Evolutionary conservation across 345 rosid species (phyloP), one percentile per base, ranked within the genome.

Genomic region (Streptanthus diversifolius): DNA sequence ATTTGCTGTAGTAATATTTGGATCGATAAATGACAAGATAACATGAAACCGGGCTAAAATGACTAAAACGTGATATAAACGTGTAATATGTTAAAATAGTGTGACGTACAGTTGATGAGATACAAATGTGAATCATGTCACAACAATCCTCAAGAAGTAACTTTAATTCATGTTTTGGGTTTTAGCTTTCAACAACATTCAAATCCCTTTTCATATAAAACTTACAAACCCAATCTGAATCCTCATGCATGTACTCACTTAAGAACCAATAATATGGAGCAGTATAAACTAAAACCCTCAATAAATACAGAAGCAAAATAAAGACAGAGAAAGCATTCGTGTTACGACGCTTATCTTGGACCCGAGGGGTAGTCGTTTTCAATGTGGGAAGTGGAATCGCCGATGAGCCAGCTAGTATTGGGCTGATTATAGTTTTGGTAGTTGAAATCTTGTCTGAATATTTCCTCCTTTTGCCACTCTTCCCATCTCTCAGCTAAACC

Each of bases 401-500:
- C 73, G 2, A 73, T 78, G 48, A 68, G 70, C 77, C 77, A 78
- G 6, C 66, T 5, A 71, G 78, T 59, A 70, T 35, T 66, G 40
- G 30, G 63, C 27, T 59, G 73, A 2, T 73, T 45, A 51, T 52
- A 33, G 45, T 40, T 53, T 53, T 52, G 73, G 53, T 78, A 73
- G 66, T 72, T 78, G 66, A 68, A 72, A 19, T 73, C 81, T 59
- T 78, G 78, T 52, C 77, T 68, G 70, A 66, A 61, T 44, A 66
- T 74, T 71, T 95, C 98, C 48, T 86, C 95, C 62, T 88, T 95
- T 81, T 95, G 96, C 99, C 97, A 91, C 60, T 91, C 97, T 81
- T 91, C 98, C 99, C 99, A 95, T 78, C 90, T 88, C 86, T 91
- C 98, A 10, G 97, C 93, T 83, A 95, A 85, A 27, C 98, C 98